phyloP scores from a whole-genome alignment of 352 stramenopile species.

The Vaucheria bursata region DNA sequence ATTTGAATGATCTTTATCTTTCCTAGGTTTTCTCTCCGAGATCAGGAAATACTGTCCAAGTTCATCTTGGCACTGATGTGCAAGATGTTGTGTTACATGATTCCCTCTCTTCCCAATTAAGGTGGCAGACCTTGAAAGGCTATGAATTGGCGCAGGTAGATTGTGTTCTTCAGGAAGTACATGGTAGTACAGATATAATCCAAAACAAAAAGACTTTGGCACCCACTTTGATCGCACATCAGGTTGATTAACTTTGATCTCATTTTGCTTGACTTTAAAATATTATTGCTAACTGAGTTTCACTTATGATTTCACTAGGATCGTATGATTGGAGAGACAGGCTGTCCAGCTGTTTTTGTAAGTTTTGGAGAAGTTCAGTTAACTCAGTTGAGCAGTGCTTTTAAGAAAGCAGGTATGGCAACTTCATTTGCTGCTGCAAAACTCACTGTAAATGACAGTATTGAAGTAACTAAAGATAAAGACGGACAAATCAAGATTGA shows the following conservation, averaged over 20 bases:
- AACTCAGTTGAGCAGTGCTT: conserved; percentile 29
- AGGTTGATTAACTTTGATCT: conserved; percentile 1
- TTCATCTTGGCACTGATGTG: conserved; percentile 32
- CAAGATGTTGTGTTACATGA: conserved; percentile 45
- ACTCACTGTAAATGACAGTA: conserved; percentile 14
- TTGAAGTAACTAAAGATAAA: conserved; percentile 21
- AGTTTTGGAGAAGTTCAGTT: conserved; percentile 43
- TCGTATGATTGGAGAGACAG: conserved; percentile 15
- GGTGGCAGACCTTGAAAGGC: conserved; percentile 21
- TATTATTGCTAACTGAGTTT: too few species aligned
- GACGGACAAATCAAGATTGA: conserved; percentile 33
- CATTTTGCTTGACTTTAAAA: neutral
- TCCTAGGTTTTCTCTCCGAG: conserved; percentile 3
- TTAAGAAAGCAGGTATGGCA: conserved; percentile 23
- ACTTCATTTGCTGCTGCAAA: conserved; percentile 26
- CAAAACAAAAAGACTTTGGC: neutral
- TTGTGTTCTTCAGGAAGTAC: neutral
- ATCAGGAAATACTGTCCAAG: conserved; percentile 10
- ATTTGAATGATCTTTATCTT: too few species aligned
- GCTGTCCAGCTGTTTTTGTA: conserved; percentile 41
- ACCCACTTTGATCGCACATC: neutral
- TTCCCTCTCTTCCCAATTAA: conserved; percentile 33
- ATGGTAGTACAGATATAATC: neutral
- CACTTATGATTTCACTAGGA: conserved; percentile 17
- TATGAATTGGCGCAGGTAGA: conserved; percentile 16